Percentiles rank a stretch among this genome's conserved stretches.
phyloP scores from a whole-genome alignment of 129 eudicot genomes.

The Escallonia herrerae region DNA sequence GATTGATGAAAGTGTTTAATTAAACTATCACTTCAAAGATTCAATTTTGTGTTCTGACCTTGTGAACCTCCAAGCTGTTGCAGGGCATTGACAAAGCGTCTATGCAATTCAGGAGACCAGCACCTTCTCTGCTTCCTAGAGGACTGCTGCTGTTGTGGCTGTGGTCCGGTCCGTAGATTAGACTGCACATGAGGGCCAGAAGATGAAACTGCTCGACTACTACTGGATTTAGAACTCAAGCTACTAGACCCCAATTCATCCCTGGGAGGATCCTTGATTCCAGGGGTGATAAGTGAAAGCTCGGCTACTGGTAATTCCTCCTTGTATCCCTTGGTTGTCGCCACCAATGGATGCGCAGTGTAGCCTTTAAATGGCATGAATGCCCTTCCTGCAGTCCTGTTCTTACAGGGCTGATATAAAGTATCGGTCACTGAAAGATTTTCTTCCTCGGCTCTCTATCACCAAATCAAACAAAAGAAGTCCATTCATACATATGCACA shows the following conservation, averaged over 20 bases:
- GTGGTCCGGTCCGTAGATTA: constrained; percentile 9
- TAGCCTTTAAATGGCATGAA: constrained; percentile 50
- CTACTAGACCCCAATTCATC: constrained; percentile 27
- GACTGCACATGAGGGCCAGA: constrained; percentile 29
- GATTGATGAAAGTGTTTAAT: neutral
- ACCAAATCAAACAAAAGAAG: constrained; percentile 9
- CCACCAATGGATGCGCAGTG: constrained; percentile 25
- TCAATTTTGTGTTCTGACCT: constrained; percentile 42
- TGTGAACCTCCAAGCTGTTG: constrained; percentile 82
- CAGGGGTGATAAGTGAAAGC: constrained; percentile 60
- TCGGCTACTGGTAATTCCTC: constrained; percentile 31
- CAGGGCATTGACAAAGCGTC: constrained; percentile 57
- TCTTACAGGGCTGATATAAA: constrained; percentile 19
- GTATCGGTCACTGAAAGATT: constrained; percentile 14
- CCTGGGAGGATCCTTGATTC: constrained; percentile 32
- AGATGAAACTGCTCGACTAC: constrained; percentile 25
- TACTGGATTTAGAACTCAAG: constrained; percentile 30
- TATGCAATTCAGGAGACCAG: constrained; percentile 89
- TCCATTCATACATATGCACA: neutral
- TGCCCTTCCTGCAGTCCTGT: constrained; percentile 23
- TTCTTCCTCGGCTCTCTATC: constrained; percentile 35
- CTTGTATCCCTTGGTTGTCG: constrained; percentile 26
- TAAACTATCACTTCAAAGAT: neutral
- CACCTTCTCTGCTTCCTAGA: constrained; percentile 45
- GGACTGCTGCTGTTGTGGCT: constrained; percentile 26